A percentile compares a stretch with the other conserved stretches of the same genome.
These are phyloP conservation scores for Trichoderma guizhouense DNA, from an alignment of 2,329 filamentous ascomycete species.

Conservation along the genomic window DNA sequence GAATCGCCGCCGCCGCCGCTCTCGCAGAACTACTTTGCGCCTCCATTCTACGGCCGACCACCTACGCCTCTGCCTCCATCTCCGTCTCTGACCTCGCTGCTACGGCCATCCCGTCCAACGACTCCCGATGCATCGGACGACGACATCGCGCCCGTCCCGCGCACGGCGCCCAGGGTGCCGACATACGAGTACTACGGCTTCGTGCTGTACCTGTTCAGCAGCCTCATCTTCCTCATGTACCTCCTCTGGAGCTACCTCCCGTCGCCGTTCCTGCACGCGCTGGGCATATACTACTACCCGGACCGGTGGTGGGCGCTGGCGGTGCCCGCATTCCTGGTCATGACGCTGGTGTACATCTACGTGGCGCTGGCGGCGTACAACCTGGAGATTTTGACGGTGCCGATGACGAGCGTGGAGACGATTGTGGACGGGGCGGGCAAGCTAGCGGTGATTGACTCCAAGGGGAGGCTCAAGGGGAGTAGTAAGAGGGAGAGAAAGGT, in stretches of 20 bases:
- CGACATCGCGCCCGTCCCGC: conserved; percentile 81
- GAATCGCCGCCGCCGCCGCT: conserved; percentile 43
- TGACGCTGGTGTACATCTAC: conserved; percentile 87
- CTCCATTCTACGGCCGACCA: conserved; percentile 96
- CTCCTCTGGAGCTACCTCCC: conserved; percentile 86
- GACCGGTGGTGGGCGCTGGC: conserved; percentile 97
- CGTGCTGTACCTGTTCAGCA: conserved; percentile 88
- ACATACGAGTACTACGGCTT: conserved; percentile 99
- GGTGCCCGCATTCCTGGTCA: conserved; percentile 85
- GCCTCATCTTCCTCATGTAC: conserved; percentile 71
- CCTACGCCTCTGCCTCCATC: conserved; percentile 91
- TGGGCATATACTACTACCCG: conserved; percentile 95
- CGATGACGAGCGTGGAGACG: conserved; percentile 76
- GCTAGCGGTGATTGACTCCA: conserved; percentile 75
- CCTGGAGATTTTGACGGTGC: conserved; percentile 79
- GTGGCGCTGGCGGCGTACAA: conserved; percentile 90
- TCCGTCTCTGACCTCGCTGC: conserved; percentile 84
- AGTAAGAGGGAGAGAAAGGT: conserved; percentile 37
- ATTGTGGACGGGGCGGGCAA: conserved; percentile 88
- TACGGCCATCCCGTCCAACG: conserved; percentile 85
- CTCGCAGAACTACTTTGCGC: conserved; percentile 59
- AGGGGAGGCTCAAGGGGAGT: conserved; percentile 50
- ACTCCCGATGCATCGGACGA: conserved; percentile 91
- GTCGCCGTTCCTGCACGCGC: conserved; percentile 82
- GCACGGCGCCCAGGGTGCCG: conserved; percentile 88